These are phyloP conservation scores for Penicillium thymicola DNA, from an alignment of 2,329 filamentous ascomycete genomes.

Conservation along the genomic window DNA sequence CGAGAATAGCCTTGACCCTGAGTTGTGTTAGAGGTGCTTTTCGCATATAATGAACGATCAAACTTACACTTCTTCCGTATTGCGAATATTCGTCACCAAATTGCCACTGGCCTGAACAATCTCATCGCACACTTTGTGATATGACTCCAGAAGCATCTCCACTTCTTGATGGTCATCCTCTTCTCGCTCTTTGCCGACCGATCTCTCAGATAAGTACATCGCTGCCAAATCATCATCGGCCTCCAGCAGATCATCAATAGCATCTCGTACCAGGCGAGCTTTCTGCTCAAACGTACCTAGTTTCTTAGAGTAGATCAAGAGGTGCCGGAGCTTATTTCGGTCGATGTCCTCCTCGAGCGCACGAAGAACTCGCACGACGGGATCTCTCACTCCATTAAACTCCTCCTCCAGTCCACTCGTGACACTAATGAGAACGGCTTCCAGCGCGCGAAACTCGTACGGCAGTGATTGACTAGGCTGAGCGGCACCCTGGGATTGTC, in stretches of 20 bases:
- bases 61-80: conserved; percentile 94
- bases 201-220: conserved; percentile 95
- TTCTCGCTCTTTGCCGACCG: conserved; percentile 65
- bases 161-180: conserved; percentile 93
- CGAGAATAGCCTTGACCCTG: conserved; percentile 91
- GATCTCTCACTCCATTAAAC: conserved; percentile 89
- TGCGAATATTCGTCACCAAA: conserved; percentile 88
- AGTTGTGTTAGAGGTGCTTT: conserved; percentile 16
- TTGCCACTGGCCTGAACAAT: conserved; percentile 95
- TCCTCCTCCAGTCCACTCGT: conserved; percentile 89
- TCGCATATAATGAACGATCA: neutral
- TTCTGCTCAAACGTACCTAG: conserved; percentile 97
- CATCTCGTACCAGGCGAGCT: conserved; percentile 86
- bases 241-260: conserved; percentile 91
- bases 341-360: conserved; percentile 97
- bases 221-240: conserved; percentile 90
- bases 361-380: conserved; percentile 80
- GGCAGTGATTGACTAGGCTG: conserved; percentile 60
- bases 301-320: conserved; percentile 92
- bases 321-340: conserved; percentile 81
- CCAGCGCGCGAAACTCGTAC: conserved; percentile 93
- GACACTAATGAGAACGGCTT: conserved; percentile 91
- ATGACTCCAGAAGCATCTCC: conserved; percentile 93
- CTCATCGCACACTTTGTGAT: conserved; percentile 96
- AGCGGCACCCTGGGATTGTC: conserved; percentile 47